A percentile compares a stretch with the other conserved stretches of the same genome.
phyloP scores from a whole-genome alignment of 176 grass and related monocot genomes.

The Puya raimondii region DNA sequence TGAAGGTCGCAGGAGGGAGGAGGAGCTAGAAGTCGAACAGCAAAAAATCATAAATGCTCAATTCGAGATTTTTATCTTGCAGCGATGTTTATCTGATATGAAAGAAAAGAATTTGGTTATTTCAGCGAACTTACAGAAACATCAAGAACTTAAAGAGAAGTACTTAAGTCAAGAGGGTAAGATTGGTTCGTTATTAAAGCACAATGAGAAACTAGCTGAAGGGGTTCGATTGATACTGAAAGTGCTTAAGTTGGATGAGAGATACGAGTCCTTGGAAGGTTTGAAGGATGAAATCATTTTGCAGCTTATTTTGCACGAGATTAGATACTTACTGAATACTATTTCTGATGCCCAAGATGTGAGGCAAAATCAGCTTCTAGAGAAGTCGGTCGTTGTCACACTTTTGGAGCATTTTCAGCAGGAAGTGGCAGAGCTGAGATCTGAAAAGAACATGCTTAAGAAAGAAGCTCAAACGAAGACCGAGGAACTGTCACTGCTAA shows the following conservation, averaged over 20 bases:
- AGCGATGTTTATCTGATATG: constrained; percentile 57
- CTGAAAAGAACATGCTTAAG: constrained; percentile 54
- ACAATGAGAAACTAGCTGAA: constrained; percentile 47
- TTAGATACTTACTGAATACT: constrained; percentile 54
- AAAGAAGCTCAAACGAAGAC: constrained; percentile 47
- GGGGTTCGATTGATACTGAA: constrained; percentile 58
- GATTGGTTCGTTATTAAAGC: constrained; percentile 16
- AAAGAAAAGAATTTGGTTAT: constrained; percentile 47
- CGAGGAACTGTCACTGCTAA: constrained; percentile 42
- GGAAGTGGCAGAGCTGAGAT: constrained; percentile 75
- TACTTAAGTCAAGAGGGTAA: constrained; percentile 34
- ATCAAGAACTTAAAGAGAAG: constrained; percentile 35
- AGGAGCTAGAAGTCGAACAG: constrained; percentile 58
- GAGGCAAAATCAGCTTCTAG: constrained; percentile 67
- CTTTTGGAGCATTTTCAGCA: constrained; percentile 85
- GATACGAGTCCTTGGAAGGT: constrained; percentile 54
- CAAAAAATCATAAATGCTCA: constrained; percentile 51
- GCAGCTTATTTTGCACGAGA: constrained; percentile 89
- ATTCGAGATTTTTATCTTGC: constrained; percentile 65
- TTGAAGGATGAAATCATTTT: constrained; percentile 81
- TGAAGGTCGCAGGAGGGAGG: constrained; percentile 36
- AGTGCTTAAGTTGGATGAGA: constrained; percentile 68
- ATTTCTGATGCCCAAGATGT: constrained; percentile 79
- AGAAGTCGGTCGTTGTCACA: constrained; percentile 82
- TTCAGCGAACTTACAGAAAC: constrained; percentile 21